Evolutionary conservation across 2,329 filamentous ascomycete species (phyloP), one percentile per base, ranked within the genome.

Genomic region (Chaetomium olivaceum): DNA sequence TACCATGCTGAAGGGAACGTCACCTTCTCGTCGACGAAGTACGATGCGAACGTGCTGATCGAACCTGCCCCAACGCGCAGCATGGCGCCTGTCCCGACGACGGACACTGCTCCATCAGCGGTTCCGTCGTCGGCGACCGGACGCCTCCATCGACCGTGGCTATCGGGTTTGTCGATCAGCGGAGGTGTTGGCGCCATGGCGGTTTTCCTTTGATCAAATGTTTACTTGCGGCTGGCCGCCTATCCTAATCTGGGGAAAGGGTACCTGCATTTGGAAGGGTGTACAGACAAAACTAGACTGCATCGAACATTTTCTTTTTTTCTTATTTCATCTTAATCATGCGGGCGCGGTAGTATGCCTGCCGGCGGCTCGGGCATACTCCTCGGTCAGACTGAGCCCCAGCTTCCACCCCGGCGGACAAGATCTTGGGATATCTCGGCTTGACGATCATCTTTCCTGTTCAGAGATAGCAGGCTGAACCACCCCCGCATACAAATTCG

Each of bases 1-100:
- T 76, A 71, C 64, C 69, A 73, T 36, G 73, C 75, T 3, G 60
- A 54, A 0, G 69, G 64, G 36, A 75, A 75, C 52, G 71, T 76
- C 58, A 76, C 75, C 11, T 76, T 76, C 64, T 72, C 72, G 29
- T 73, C 74, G 1, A 65, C 70, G 4, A 67, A 69, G 57, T 76
- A 74, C 39, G 64, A 55, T 21, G 70, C 75, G 66, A 55, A 71
- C 2, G 65, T 76, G 21, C 58, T 68, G 59, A 58, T 66, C 25
- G 73, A 66, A 29, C 50, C 64, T 55, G 70, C 71, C 29, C 71
- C 70, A 63, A 62, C 50, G 0, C 59, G 69, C 36, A 57, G 14
- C 25, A 50, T 67, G 16, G 62, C n/a, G 8, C n/a, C 46, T 16
- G 54, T 58, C 14, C 65, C 69, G 48, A 65, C 69, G 48, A 62